Conservation (phyloP, 2,329 filamentous ascomycete genomes). For the Colletotrichum karsti region DNA sequence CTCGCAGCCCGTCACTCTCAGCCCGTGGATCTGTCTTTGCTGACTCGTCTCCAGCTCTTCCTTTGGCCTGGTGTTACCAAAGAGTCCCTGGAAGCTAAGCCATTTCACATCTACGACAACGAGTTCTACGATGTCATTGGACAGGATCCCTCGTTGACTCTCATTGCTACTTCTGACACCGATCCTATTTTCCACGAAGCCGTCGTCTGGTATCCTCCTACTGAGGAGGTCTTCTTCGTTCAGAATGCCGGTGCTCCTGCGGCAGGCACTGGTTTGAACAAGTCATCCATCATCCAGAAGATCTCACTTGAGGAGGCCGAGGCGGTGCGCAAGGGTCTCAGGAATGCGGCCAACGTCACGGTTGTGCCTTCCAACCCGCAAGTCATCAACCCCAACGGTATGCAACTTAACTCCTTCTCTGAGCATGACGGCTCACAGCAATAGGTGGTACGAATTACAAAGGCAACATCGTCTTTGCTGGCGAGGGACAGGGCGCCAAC, state of each 20-base stretch:
- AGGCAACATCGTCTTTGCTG: slow-evolving; percentile 57
- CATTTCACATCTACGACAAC: slow-evolving; percentile 56
- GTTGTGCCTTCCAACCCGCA: slow-evolving; percentile 53
- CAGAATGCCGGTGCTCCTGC: slow-evolving; percentile 57
- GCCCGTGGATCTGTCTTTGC: not conserved
- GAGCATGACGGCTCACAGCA: not conserved
- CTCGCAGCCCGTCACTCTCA: not conserved
- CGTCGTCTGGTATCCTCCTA: slow-evolving; percentile 56
- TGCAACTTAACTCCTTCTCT: not conserved
- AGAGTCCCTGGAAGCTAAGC: slow-evolving; percentile 45
- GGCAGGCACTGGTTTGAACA: slow-evolving; percentile 59
- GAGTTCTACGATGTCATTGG: slow-evolving; percentile 62
- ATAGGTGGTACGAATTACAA: slow-evolving; percentile 59
- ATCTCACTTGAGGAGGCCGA: slow-evolving; percentile 55
- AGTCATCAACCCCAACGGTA: slow-evolving; percentile 61
- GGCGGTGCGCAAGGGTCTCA: slow-evolving; percentile 45
- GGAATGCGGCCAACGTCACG: slow-evolving; percentile 48
- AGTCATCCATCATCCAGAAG: slow-evolving; percentile 60
- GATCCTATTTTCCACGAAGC: slow-evolving; percentile 65
- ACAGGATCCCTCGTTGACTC: slow-evolving; percentile 54
- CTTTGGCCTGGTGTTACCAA: slow-evolving; percentile 52
- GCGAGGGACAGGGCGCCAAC: slow-evolving; percentile 57
- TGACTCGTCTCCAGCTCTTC: slow-evolving; percentile 28
- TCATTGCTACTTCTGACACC: slow-evolving; percentile 52
- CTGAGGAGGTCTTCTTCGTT: slow-evolving; percentile 63